phyloP scores from a whole-genome alignment of 2,329 filamentous ascomycete genomes.

The Beauveria asiatica region DNA sequence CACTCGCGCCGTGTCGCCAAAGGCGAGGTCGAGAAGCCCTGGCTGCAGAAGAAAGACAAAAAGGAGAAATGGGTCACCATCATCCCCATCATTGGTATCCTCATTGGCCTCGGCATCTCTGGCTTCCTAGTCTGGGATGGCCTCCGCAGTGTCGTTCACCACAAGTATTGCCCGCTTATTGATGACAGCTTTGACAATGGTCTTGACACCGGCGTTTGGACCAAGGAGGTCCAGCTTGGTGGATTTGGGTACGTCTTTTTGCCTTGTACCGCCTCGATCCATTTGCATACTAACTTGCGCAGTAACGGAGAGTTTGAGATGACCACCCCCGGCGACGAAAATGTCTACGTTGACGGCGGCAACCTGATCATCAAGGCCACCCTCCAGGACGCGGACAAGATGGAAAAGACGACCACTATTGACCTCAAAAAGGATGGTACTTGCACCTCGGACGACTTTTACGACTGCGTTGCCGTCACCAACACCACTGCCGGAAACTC shows the following conservation, averaged over 20 bases:
- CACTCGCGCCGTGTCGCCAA: conserved; percentile 65
- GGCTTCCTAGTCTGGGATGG: conserved; percentile 72
- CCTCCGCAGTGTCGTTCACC: conserved; percentile 59
- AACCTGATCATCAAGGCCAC: conserved; percentile 69
- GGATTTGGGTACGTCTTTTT: conserved; percentile 58
- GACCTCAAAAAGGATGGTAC: conserved; percentile 57
- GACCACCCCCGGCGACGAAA: conserved; percentile 64
- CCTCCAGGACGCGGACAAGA: conserved; percentile 57
- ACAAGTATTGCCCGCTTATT: conserved; percentile 63
- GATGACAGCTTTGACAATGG: conserved; percentile 54
- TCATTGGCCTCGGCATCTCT: conserved; percentile 58
- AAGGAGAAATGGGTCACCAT: conserved; percentile 84
- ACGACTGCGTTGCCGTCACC: conserved; percentile 58
- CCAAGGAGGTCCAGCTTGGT: conserved; percentile 64
- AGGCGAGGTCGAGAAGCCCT: conserved; percentile 67
- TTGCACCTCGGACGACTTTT: conserved; percentile 53
- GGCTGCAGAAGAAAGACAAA: conserved; percentile 63
- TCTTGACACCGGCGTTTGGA: conserved; percentile 56
- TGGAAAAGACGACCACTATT: conserved; percentile 58
- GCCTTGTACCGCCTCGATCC: background rate
- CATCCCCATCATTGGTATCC: conserved; percentile 63
- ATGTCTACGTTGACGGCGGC: conserved; percentile 63
- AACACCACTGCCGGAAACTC: conserved; percentile 64
- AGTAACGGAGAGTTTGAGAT: conserved; percentile 76
- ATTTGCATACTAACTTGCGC: conserved; percentile 6